phyloP scores from a whole-genome alignment of 2,329 filamentous ascomycete genomes.

The Trichoderma endophyticum region DNA sequence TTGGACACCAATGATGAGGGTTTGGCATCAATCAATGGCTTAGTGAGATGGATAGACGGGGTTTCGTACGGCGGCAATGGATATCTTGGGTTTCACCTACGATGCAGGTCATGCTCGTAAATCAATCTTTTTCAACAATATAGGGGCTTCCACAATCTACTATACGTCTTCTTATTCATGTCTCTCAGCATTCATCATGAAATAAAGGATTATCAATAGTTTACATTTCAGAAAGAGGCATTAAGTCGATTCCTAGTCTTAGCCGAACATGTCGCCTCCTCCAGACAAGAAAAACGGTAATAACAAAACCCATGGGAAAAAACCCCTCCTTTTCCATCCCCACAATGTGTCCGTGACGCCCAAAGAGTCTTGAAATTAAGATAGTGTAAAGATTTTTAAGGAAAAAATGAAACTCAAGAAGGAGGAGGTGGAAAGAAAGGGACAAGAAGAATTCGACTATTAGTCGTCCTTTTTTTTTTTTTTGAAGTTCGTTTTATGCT shows the following conservation, averaged over 20 bases:
- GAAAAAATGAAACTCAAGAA: not conserved
- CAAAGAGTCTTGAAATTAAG: not conserved
- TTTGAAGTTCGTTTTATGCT: not conserved
- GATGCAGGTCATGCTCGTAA: not conserved
- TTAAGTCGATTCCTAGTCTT: not conserved
- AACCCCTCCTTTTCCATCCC: not conserved
- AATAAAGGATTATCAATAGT: not conserved
- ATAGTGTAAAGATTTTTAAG: not conserved
- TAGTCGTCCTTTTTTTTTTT: not conserved
- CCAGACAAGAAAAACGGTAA: not conserved
- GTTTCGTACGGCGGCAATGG: not conserved
- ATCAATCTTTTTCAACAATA: not conserved
- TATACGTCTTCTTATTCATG: no score
- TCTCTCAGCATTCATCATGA: no score
- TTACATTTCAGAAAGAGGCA: not conserved
- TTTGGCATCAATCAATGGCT: not conserved
- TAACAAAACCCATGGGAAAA: not conserved
- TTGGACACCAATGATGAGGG: not conserved
- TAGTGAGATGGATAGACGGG: slow-evolving; percentile 7
- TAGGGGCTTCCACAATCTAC: not conserved
- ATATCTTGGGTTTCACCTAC: not conserved
- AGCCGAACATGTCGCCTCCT: not conserved
- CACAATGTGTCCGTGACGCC: slow-evolving; percentile 3
- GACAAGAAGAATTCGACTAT: not conserved
- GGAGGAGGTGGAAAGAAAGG: not conserved